A percentile compares a stretch with the other conserved stretches of the same genome.
phyloP scores from a whole-genome alignment of 169 alveolate genomes.

The Blepharisma undulans region DNA sequence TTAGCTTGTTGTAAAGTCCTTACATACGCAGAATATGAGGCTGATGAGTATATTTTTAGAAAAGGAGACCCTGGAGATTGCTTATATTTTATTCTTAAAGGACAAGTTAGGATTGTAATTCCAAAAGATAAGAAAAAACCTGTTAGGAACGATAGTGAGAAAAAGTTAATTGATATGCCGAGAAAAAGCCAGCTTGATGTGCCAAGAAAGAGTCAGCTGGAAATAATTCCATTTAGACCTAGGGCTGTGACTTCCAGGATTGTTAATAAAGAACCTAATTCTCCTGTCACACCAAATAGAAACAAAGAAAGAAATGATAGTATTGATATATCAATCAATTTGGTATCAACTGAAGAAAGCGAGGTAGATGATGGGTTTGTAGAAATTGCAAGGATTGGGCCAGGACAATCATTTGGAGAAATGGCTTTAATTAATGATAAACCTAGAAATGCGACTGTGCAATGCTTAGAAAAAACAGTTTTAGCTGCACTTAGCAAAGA shows the following conservation, averaged over 20 bases:
- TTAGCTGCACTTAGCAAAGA: constrained; percentile 44
- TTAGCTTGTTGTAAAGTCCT: constrained; percentile 16
- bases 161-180: neutral
- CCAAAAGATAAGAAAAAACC: neutral
- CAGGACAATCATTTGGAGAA: constrained; percentile 51
- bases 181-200: neutral
- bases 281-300: neutral
- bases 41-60: neutral
- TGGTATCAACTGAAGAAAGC: neutral
- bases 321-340: neutral
- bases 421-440: constrained; percentile 37
- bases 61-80: constrained; percentile 28
- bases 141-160: neutral
- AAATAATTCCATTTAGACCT: neutral
- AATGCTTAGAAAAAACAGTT: constrained; percentile 13
- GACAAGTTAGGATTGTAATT: constrained; percentile 1
- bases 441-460: constrained; percentile 42
- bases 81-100: constrained; percentile 14
- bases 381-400: neutral
- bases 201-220: neutral
- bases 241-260: neutral
- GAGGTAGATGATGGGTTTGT: neutral
- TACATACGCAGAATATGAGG: neutral
- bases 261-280: neutral
- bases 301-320: neutral